Evolutionary conservation across 345 rosid genomes (phyloP), one percentile per base, ranked within the genome.

Genomic region (Bretschneidera sinensis): DNA sequence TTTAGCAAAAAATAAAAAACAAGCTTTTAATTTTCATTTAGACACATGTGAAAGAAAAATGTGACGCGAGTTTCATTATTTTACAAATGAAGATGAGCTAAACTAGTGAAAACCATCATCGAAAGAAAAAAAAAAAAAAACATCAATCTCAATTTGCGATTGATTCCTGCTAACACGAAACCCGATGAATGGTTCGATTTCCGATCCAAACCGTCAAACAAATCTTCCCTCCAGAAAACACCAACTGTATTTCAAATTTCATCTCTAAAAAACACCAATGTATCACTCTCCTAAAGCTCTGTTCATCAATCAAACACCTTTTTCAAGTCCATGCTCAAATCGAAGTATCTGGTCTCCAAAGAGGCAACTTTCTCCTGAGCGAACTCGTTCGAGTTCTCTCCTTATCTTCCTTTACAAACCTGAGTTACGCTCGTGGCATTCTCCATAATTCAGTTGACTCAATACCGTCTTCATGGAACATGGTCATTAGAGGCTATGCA

Each of bases 241-340:
- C 45, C 45, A 39, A 39, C 45, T 39, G 57, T 31, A 54, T 18
- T 64, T 56, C 83, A 62, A 68, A 59, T 48, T 74, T 72, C 76
- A 23, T 54, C 45, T 79, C 82, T 55, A 71, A 43, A 59, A 79
- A 71, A 74, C 82, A 76, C 64, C 74, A 75, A 45, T 75, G 74
- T 57, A 74, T 91, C 62, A 13, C 72, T 48, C 64, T 85, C 21
- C 79, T 91, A 57, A 78, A 72, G 52, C 76, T 74, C 28, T 83
- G 87, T 68, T 71, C 80, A 6, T 82, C 96, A 7, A 50, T 71
- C 31, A 71, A 63, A 61, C 96, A 83, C 39, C 71, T 83, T 57
- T 53, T 61, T 51, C 89, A 86, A 74, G 76, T 86, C 67, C 84
- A 85, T 24, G 82, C 86, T 20, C 97, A 86, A 61, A 43, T 88